Evolutionary conservation across 2,329 filamentous ascomycete genomes (phyloP).

Genomic region (Pleomassaria siparia): DNA sequence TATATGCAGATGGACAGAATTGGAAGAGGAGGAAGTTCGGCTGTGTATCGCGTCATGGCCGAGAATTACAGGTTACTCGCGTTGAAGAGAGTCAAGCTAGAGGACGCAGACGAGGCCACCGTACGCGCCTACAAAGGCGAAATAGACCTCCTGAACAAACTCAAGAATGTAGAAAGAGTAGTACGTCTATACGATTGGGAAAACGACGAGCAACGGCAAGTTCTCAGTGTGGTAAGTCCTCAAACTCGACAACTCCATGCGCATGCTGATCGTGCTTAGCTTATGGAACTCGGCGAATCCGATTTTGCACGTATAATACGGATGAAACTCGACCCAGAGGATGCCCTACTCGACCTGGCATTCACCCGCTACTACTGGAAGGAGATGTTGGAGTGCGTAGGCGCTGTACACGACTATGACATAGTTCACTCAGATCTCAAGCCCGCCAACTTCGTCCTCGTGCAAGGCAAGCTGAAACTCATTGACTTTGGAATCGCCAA

Average conservation of each 20-base stretch:
- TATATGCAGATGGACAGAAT: conserved; percentile 90
- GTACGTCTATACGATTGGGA: conserved; percentile 91
- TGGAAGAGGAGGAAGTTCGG: conserved; percentile 87
- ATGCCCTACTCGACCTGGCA: conserved; percentile 77
- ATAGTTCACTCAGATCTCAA: conserved; percentile 98
- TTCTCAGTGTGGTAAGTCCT: conserved; percentile 74
- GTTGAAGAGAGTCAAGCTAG: conserved; percentile 86
- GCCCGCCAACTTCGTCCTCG: conserved; percentile 93
- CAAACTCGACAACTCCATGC: conserved; percentile 2
- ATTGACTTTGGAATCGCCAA: conserved; percentile 99
- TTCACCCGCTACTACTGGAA: conserved; percentile 99
- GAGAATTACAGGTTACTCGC: conserved; percentile 97
- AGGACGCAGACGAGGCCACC: conserved; percentile 81
- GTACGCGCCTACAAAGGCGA: conserved; percentile 91
- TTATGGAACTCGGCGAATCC: conserved; percentile 97
- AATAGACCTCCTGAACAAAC: conserved; percentile 82
- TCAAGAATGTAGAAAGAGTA: conserved; percentile 84
- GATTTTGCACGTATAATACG: conserved; percentile 87
- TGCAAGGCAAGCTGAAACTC: conserved; percentile 85
- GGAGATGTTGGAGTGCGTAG: conserved; percentile 96
- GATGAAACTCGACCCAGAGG: conserved; percentile 58
- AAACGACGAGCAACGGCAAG: conserved; percentile 87
- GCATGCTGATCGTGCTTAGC: conserved; percentile 50
- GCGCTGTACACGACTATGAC: conserved; percentile 83
- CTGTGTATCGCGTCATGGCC: conserved; percentile 94